Evolutionary conservation across 352 stramenopile species (phyloP), one percentile per base, ranked within the genome.

Genomic region (Phytopythium chamaehyphon): DNA sequence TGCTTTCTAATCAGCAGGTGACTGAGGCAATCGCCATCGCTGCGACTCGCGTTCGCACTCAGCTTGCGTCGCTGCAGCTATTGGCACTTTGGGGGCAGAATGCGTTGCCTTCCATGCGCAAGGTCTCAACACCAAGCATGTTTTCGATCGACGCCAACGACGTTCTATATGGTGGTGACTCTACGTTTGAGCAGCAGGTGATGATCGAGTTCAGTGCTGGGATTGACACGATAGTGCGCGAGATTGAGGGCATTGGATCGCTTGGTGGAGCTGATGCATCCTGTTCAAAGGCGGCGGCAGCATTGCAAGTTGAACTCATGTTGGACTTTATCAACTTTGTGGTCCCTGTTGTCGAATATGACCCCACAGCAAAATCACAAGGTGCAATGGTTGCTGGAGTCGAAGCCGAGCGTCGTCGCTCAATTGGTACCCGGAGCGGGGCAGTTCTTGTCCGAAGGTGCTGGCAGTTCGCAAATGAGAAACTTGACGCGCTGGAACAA

Each of bases 61-160:
- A 71, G 33, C 51, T 90, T 1, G 62, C 61, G 23, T 37, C 88
- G 22, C 28, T 74, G 6, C 68, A 90, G 51, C 35, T 92, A 4
- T 88, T 78, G 64, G 66, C 60, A 2, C 52, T 87, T 6, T 92
- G 82, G 82, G 69, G 71, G 0, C 82, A 92, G 46, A 42, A 43
- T 19, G 62, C 60, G 1, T 51, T 90, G 0, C 67, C 71, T 4
- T 31, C 44, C 1, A 50, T 50, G 26, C 14, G 26, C 9, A 26
- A 39, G 4, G 23, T 18, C 24, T 33, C 24, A 50, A 4, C 8
- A 50, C 6, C 24, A 0, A 14, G 59, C 16, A 63, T 7, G 44
- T 14, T 39, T 6, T 18, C 44, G 5, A 39, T 95, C 15, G 82
- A 94, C 28, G 86, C 71, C n/a, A 97, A 96, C 48, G 82, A 96